phyloP scores from a whole-genome alignment of 2,329 filamentous ascomycete species.

The Cladobotryum protrusum region DNA sequence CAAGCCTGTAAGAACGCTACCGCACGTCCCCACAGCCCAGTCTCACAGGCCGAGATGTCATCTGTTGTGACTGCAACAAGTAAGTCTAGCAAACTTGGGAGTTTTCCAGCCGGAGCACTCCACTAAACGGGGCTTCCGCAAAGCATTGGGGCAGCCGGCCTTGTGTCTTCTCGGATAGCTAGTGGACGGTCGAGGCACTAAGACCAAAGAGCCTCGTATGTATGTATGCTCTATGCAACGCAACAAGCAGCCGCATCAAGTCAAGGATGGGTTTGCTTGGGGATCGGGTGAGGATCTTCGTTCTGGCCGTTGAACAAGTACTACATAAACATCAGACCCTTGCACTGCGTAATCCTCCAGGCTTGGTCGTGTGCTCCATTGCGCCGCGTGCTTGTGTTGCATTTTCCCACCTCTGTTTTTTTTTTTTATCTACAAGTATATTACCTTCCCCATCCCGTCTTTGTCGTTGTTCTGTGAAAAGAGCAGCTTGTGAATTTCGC shows the following conservation, averaged over 20 bases:
- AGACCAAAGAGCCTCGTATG: neutral
- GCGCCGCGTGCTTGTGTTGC: conserved; percentile 2
- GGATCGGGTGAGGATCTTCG: conserved; percentile 8
- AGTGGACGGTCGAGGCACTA: neutral
- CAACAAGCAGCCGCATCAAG: conserved; percentile 2
- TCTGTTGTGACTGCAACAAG: neutral
- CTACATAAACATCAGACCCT: neutral
- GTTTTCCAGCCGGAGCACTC: conserved; percentile 1
- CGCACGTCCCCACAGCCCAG: neutral
- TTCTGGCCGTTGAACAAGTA: conserved; percentile 8
- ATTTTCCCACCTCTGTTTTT: neutral
- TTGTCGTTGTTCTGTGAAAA: neutral
- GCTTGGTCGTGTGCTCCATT: conserved; percentile 10
- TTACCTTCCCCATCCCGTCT: neutral
- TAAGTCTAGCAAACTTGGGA: no score
- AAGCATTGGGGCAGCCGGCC: neutral
- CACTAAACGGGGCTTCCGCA: conserved; percentile 1
- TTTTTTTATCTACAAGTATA: conserved; percentile 5
- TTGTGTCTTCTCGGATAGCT: neutral
- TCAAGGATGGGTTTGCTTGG: no score
- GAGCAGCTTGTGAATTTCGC: neutral
- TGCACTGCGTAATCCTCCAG: conserved; percentile 6
- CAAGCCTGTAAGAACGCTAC: conserved; percentile 6
- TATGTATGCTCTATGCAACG: neutral
- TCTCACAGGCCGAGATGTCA: neutral